Evolutionary conservation across 2,329 filamentous ascomycete species (phyloP).

Genomic region (Fusarium tuaranense): DNA sequence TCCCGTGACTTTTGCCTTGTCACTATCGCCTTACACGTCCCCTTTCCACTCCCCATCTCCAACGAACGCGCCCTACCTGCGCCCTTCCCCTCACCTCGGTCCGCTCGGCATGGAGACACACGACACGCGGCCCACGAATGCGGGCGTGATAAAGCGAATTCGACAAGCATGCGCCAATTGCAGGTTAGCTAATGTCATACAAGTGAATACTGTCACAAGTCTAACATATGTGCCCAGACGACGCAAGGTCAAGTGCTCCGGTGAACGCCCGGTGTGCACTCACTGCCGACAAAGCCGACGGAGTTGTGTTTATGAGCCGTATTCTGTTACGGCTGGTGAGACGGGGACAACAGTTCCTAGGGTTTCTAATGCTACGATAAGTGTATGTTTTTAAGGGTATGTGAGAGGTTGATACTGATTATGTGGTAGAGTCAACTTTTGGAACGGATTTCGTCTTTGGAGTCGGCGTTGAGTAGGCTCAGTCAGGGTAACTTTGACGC

Average conservation of each 20-base stretch:
- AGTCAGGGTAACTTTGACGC: slow-evolving; percentile 9
- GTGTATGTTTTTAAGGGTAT: background rate
- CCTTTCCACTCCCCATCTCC: background rate
- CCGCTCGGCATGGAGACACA: background rate
- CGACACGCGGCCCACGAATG: slow-evolving; percentile 2
- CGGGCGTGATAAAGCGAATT: slow-evolving; percentile 28
- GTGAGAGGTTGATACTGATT: background rate
- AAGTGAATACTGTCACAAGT: background rate
- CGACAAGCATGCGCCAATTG: slow-evolving; percentile 29
- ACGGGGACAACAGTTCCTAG: background rate
- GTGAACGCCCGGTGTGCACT: slow-evolving; percentile 22
- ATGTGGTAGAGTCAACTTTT: background rate
- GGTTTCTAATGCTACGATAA: background rate
- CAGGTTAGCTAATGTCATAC: slow-evolving; percentile 8
- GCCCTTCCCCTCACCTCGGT: slow-evolving; percentile 1
- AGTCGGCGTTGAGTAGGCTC: slow-evolving; percentile 6
- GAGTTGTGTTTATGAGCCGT: slow-evolving; percentile 18
- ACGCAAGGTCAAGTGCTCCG: slow-evolving; percentile 33
- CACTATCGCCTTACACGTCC: background rate
- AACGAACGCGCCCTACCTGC: background rate
- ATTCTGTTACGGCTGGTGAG: slow-evolving; percentile 2
- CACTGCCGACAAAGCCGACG: slow-evolving; percentile 24
- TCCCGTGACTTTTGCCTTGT: background rate
- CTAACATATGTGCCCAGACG: slow-evolving; percentile 1
- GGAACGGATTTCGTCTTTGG: slow-evolving; percentile 11